A percentile compares a stretch with the other conserved stretches of the same genome.
phyloP scores from a whole-genome alignment of 192 early-diverging fungal genomes.

The Irineochytrium annulatum region DNA sequence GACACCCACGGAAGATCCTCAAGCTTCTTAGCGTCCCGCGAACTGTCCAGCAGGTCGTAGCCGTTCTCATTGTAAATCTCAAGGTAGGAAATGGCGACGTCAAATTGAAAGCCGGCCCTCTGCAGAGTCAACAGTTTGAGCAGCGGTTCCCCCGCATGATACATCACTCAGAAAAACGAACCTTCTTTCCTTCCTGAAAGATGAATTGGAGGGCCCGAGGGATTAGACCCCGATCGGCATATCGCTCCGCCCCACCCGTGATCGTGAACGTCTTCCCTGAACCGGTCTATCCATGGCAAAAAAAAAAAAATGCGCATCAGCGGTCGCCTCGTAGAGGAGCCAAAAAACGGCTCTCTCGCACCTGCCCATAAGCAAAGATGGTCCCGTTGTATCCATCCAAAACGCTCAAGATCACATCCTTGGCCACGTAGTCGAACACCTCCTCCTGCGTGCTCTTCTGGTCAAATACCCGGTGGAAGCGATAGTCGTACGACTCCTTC shows the following conservation, averaged over 20 bases:
- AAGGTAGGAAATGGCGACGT: slow-evolving; percentile 52
- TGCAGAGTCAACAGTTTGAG: neutral
- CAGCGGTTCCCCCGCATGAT: too few relatives aligned
- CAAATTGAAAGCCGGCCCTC: slow-evolving; percentile 29
- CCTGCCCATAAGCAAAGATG: slow-evolving; percentile 61
- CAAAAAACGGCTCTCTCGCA: slow-evolving; percentile 2
- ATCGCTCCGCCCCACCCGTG: slow-evolving; percentile 58
- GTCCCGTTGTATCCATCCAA: slow-evolving; percentile 65
- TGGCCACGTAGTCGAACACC: slow-evolving; percentile 60
- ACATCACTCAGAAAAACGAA: too few relatives aligned
- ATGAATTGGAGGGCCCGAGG: slow-evolving; percentile 57
- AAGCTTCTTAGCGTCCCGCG: slow-evolving; percentile 54
- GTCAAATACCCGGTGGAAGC: slow-evolving; percentile 57
- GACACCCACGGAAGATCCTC: slow-evolving; percentile 62
- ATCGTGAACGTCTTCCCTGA: slow-evolving; percentile 69
- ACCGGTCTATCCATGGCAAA: slow-evolving; percentile 44
- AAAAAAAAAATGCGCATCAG: slow-evolving; percentile 7
- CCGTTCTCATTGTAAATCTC: slow-evolving; percentile 64
- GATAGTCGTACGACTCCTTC: slow-evolving; percentile 49
- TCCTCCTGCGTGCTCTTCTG: slow-evolving; percentile 50
- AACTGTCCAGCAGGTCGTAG: slow-evolving; percentile 55
- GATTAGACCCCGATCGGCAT: slow-evolving; percentile 58
- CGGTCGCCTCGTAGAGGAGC: neutral
- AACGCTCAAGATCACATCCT: slow-evolving; percentile 50
- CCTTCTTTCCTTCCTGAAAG: slow-evolving; percentile 47